Percentiles rank a stretch among this genome's conserved stretches.
These are phyloP conservation scores for Pseudomicrostroma phylloplanum DNA, from an alignment of 1,284 basidiomycete genomes.

Conservation along the genomic window DNA sequence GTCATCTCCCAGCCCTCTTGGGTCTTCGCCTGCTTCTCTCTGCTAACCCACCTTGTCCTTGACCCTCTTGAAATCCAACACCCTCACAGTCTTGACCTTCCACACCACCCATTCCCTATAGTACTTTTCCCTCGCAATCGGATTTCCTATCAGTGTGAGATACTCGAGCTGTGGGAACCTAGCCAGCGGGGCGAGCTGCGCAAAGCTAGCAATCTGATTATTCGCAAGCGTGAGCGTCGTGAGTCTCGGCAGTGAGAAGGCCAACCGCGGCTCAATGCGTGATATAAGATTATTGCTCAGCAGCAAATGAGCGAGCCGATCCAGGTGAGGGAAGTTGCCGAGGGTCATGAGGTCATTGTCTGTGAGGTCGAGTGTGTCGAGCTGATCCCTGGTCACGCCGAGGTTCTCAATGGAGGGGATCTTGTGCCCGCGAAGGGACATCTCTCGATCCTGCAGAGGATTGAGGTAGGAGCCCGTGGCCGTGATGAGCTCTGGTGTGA, in stretches of 20 bases:
- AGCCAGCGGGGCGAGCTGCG: conserved; percentile 77
- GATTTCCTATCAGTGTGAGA: conserved; percentile 79
- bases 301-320: conserved; percentile 70
- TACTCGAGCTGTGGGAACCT: conserved; percentile 72
- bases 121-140: conserved; percentile 85
- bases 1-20: conserved; percentile 54
- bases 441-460: conserved; percentile 84
- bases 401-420: conserved; percentile 98
- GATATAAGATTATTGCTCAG: conserved; percentile 83
- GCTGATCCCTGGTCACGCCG: conserved; percentile 90
- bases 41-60: conserved; percentile 75
- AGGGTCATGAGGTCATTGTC: conserved; percentile 88
- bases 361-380: conserved; percentile 89
- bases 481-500: conserved; percentile 81
- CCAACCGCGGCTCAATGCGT: conserved; percentile 70
- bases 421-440: conserved; percentile 63
- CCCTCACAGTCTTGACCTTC: conserved; percentile 63
- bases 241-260: conserved; percentile 76
- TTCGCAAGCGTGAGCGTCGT: conserved; percentile 58
- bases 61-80: conserved; percentile 93
- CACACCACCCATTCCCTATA: conserved; percentile 79
- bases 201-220: conserved; percentile 61
- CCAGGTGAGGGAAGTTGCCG: conserved; percentile 75
- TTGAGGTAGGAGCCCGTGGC: conserved; percentile 74
- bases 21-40: background rate